Percentiles rank a stretch among this genome's conserved stretches.
Evolutionary conservation across 345 rosid species (phyloP).

Genomic region (Pistacia atlantica): DNA sequence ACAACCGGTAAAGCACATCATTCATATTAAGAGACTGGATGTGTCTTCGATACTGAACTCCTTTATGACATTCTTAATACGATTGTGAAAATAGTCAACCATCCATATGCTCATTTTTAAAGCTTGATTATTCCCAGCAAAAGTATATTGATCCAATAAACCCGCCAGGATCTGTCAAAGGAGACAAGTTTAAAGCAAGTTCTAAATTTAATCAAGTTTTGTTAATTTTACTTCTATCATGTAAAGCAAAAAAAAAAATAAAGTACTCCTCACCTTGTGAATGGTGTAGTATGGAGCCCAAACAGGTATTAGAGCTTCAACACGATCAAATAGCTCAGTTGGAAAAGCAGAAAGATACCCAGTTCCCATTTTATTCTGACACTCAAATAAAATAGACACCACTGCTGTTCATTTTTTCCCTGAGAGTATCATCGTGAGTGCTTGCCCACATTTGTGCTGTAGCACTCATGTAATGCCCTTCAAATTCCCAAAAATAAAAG

Average conservation of each 20-base stretch:
- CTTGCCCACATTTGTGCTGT: conserved; percentile 61
- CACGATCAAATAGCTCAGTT: conserved; percentile 45
- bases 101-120: conserved; percentile 48
- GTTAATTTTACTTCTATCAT: no score
- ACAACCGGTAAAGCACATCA: conserved; percentile 52
- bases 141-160: conserved; percentile 47
- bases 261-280: conserved; percentile 39
- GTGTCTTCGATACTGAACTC: conserved; percentile 40
- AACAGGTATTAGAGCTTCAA: conserved; percentile 48
- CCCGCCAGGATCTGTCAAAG: conserved; percentile 52
- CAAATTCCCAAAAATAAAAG: conserved; percentile 20
- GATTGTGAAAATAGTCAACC: conserved; percentile 55
- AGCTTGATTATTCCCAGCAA: conserved; percentile 44
- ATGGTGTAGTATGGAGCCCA: conserved; percentile 74
- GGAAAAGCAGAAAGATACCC: conserved; percentile 68
- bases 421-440: conserved; percentile 38
- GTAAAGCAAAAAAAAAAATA: no score
- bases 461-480: conserved; percentile 65
- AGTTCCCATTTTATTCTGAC: conserved; percentile 51
- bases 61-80: conserved; percentile 47
- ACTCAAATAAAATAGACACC: conserved; percentile 41
- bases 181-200: conserved; percentile 1
- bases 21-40: conserved; percentile 58
- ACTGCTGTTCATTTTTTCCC: conserved; percentile 43
- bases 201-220: no score